Conservation (phyloP, 345 rosid genomes). For the Hibiscus syriacus region DNA sequence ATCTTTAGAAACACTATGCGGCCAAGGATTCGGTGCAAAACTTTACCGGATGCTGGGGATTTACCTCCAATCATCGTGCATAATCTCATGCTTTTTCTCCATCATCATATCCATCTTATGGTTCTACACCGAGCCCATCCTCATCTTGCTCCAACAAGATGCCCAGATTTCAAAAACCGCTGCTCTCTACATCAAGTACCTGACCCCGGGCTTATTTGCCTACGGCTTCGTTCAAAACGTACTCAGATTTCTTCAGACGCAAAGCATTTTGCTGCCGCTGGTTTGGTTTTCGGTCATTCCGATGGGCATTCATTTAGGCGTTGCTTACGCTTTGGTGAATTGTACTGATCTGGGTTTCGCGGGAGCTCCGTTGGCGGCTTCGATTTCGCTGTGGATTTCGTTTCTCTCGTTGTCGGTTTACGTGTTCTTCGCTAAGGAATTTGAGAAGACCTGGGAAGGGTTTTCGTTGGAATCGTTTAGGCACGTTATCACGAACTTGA, state of each 20-base stretch:
- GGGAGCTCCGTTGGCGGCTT: constrained; percentile 69
- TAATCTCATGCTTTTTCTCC: constrained; percentile 39
- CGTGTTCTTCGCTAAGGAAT: constrained; percentile 31
- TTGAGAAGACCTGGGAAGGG: constrained; percentile 61
- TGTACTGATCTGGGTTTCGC: constrained; percentile 38
- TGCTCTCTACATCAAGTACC: constrained; percentile 44
- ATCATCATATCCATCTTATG: constrained; percentile 46
- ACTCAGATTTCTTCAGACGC: constrained; percentile 70
- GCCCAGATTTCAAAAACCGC: constrained; percentile 40
- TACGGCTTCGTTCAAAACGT: constrained; percentile 58
- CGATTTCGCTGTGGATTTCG: constrained; percentile 60
- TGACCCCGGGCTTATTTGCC: constrained; percentile 63
- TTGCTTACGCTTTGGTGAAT: constrained; percentile 37
- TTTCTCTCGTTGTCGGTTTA: constrained; percentile 34
- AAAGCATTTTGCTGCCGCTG: constrained; percentile 43
- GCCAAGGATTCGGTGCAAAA: constrained; percentile 77
- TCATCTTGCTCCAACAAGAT: constrained; percentile 50
- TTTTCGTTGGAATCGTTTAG: constrained; percentile 35
- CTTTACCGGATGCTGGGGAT: constrained; percentile 53
- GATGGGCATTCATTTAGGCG: constrained; percentile 35
- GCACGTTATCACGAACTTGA: constrained; percentile 30
- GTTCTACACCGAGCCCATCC: constrained; percentile 45
- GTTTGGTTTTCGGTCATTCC: constrained; percentile 42
- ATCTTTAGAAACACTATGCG: constrained; percentile 77
- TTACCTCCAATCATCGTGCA: constrained; percentile 68